phyloP scores from a whole-genome alignment of 441 rosid species.

The Gossypium laxum region DNA sequence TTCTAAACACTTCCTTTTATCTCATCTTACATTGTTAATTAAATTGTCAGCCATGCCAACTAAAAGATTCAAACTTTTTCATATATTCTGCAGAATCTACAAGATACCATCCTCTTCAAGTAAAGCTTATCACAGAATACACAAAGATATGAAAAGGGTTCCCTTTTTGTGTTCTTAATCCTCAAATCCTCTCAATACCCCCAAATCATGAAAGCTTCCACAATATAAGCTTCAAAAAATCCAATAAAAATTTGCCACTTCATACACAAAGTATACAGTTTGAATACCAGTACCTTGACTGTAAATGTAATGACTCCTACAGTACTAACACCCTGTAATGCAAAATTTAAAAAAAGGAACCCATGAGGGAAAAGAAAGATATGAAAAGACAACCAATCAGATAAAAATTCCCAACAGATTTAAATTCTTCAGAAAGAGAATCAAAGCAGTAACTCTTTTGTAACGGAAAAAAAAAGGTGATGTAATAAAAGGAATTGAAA shows the following conservation, averaged over 20 bases:
- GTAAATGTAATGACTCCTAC: not conserved
- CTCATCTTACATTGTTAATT: slow-evolving; percentile 21
- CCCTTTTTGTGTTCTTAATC: slow-evolving; percentile 14
- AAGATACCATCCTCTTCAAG: slow-evolving; percentile 10
- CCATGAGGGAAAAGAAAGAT: not conserved
- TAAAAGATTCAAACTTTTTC: slow-evolving; percentile 4
- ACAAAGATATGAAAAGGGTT: slow-evolving; percentile 5
- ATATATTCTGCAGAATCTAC: slow-evolving; percentile 4
- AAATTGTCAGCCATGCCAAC: slow-evolving; percentile 5
- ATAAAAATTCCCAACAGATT: slow-evolving; percentile 8
- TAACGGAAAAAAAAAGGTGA: slow-evolving; percentile 17
- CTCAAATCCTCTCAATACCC: slow-evolving; percentile 12
- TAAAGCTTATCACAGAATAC: slow-evolving; percentile 4
- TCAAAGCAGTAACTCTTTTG: slow-evolving; percentile 7
- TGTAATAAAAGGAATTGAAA: not conserved
- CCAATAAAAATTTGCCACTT: slow-evolving; percentile 3
- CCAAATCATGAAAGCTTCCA: slow-evolving; percentile 14
- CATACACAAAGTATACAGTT: slow-evolving; percentile 12
- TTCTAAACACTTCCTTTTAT: slow-evolving; percentile 16
- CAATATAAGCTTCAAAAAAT: not conserved
- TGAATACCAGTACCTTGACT: slow-evolving; percentile 1
- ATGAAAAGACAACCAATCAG: slow-evolving; percentile 17
- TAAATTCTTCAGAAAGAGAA: slow-evolving; percentile 12
- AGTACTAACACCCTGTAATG: not conserved
- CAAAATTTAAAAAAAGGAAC: not conserved